Evolutionary conservation across 139 green algal genomes (phyloP).

Genomic region (Chlorokybus atmophyticus): DNA sequence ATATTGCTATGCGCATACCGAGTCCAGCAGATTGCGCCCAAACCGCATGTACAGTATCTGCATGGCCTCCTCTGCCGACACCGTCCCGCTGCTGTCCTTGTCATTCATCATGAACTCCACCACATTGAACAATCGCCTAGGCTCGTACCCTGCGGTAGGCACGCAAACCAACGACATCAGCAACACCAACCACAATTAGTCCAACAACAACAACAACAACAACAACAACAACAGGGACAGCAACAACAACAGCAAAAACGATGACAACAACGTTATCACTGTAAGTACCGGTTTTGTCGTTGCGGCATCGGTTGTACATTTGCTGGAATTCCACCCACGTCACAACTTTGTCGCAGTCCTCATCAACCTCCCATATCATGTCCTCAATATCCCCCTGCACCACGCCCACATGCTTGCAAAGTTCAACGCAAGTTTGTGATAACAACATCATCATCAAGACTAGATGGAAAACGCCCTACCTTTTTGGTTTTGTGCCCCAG

Average conservation of each 20-base stretch:
- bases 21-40: constrained; percentile 36
- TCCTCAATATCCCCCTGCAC: constrained; percentile 66
- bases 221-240: too few species aligned
- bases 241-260: too few species aligned
- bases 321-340: constrained; percentile 68
- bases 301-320: constrained; percentile 69
- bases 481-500: constrained; percentile 60
- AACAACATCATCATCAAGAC: background rate
- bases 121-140: constrained; percentile 78
- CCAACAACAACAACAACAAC: too few species aligned
- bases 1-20: constrained; percentile 6
- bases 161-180: too few species aligned
- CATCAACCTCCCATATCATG: constrained; percentile 97
- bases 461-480: background rate
- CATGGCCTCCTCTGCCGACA: constrained; percentile 65
- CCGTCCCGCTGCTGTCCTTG: constrained; percentile 50
- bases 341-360: constrained; percentile 68
- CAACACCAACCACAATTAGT: too few species aligned
- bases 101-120: constrained; percentile 90
- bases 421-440: too few species aligned
- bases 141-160: constrained; percentile 71
- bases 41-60: constrained; percentile 85
- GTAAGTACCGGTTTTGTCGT: constrained; percentile 44
- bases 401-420: too few species aligned
- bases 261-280: too few species aligned